phyloP scores from a whole-genome alignment of 1,139 yeast species.

The Blastobotrys proliferans region DNA sequence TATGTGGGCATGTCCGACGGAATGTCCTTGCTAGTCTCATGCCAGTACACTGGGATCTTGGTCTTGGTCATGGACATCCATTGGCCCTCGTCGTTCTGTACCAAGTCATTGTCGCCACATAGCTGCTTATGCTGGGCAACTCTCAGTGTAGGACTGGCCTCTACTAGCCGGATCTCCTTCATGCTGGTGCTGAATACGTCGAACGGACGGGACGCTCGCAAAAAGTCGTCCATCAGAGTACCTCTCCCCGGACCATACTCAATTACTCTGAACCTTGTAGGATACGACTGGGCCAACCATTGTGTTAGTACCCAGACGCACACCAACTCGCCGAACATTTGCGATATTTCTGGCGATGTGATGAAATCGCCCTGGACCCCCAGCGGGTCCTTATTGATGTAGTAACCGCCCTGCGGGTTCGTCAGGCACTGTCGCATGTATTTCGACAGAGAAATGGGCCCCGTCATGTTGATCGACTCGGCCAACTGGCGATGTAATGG shows the following conservation, averaged over 20 bases:
- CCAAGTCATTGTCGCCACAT: slow-evolving; percentile 38
- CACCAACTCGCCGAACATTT: slow-evolving; percentile 81
- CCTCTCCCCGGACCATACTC: slow-evolving; percentile 91
- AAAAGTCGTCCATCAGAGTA: slow-evolving; percentile 65
- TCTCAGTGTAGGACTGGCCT: slow-evolving; percentile 66
- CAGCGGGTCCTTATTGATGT: slow-evolving; percentile 73
- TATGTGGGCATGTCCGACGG: slow-evolving; percentile 49
- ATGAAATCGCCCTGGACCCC: slow-evolving; percentile 71
- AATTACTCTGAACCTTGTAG: slow-evolving; percentile 51
- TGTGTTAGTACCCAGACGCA: slow-evolving; percentile 62
- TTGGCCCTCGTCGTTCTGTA: slow-evolving; percentile 33
- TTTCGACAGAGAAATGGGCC: slow-evolving; percentile 69
- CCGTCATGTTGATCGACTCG: slow-evolving; percentile 60
- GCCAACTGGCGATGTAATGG: too few relatives aligned
- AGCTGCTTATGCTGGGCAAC: slow-evolving; percentile 51
- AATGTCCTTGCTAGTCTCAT: slow-evolving; percentile 61
- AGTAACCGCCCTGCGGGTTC: slow-evolving; percentile 75
- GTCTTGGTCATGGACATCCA: slow-evolving; percentile 46
- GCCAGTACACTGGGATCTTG: slow-evolving; percentile 55
- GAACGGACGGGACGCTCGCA: slow-evolving; percentile 37
- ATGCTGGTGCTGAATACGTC: slow-evolving; percentile 29
- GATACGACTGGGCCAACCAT: slow-evolving; percentile 58
- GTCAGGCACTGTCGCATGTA: slow-evolving; percentile 82
- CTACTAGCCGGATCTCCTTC: slow-evolving; percentile 53
- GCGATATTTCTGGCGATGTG: slow-evolving; percentile 84